Base-by-base conservation (phyloP, 768 basidiomycete genomes). In the Rhodocollybia butyracea region DNA sequence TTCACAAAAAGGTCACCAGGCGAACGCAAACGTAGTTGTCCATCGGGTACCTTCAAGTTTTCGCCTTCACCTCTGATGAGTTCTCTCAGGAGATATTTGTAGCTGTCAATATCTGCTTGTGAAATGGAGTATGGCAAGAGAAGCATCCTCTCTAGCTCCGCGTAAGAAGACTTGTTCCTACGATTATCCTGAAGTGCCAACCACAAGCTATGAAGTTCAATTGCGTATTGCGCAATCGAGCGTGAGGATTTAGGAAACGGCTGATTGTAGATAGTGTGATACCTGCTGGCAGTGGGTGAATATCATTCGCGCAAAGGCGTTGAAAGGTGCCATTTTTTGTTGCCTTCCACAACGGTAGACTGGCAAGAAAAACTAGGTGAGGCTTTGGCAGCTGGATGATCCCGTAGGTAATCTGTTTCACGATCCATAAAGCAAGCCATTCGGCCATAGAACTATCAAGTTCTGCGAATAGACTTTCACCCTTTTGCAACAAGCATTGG, bases 371-470 rank as follows among this genome's bases (percentile, higher is more conserved):
- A n/a, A 24, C 19, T 17, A 53, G 24, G 42, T 53, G 27, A 5
- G 32, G 11, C 3, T 2, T 5, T 10, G 22, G 24, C 13, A 50
- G 15, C 5, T 50, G 3, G 22, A 8, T 7, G 7, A 53, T 11
- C 6, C 39, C 39, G 21, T 26, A 48, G 5, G 21, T 38, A 19
- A 50, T 50, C 22, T 41, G 8, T 30, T 31, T 38, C 13, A 40
- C 36, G 24, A 50, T 50, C 51, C 51, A 53, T 7, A 8, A 8
- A 27, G 30, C 40, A 27, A 53, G 40, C 51, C 51, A 53, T 21
- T 32, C 51, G 3, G 27, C 38, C 6, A 27, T 19, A n/a, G 15
- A 8, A 12, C 21, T 13, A 19, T 22, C 11, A 5, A 50, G 22
- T 15, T 5, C 6, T 26, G 4, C 5, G 19, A 50, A 50, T 6